Percentiles rank a stretch among this genome's conserved stretches.
These are phyloP conservation scores for Trichoderma citrinoviride DNA, from an alignment of 2,329 filamentous ascomycete genomes.

Conservation along the genomic window DNA sequence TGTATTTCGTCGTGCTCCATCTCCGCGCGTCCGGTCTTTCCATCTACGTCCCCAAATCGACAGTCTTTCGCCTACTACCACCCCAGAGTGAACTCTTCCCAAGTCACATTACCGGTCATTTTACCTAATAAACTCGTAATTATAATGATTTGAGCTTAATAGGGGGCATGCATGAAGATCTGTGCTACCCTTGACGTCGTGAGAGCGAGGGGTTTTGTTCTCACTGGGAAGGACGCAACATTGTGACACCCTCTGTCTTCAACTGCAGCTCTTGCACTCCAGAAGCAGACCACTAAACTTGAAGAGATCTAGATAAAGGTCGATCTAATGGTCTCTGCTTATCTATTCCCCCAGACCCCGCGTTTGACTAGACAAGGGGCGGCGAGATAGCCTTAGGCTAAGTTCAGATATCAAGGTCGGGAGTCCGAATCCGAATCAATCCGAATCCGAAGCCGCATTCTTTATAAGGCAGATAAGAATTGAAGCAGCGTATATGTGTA, in stretches of 20 bases:
- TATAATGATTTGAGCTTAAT: not conserved
- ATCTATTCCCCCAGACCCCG: not conserved
- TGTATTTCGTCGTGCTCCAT: no score
- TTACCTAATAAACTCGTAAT: not conserved
- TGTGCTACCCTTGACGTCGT: not conserved
- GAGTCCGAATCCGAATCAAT: slow-evolving; percentile 2
- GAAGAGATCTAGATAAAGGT: not conserved
- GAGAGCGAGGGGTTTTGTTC: not conserved
- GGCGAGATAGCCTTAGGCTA: not conserved
- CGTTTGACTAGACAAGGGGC: not conserved
- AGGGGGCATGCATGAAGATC: not conserved
- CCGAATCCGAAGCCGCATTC: not conserved
- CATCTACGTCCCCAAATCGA: no score
- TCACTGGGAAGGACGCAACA: not conserved
- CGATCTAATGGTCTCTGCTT: not conserved
- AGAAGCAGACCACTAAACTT: not conserved
- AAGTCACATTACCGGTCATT: not conserved
- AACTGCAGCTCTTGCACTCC: not conserved
- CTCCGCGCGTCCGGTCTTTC: no score
- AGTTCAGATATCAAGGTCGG: not conserved
- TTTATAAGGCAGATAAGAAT: not conserved
- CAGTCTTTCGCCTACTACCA: no score
- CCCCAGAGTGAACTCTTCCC: not conserved
- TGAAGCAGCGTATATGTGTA: no score
- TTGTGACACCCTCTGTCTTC: not conserved